Conservation (phyloP, 2,329 filamentous ascomycete genomes). For the Aspergillus thermomutatus region DNA sequence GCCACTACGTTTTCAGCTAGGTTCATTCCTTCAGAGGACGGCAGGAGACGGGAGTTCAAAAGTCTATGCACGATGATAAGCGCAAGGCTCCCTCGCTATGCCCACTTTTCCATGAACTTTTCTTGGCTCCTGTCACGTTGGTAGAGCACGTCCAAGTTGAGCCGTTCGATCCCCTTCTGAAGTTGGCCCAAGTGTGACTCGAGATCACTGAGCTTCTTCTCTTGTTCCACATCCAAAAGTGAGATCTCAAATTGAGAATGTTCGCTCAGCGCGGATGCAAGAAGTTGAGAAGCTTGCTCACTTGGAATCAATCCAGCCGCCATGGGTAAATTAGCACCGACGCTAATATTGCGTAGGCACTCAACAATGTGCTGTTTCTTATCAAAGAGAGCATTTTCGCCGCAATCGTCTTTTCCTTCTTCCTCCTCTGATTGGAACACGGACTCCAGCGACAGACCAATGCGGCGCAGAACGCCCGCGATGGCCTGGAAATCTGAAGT, state of each 20-base stretch:
- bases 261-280: constrained; percentile 28
- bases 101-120: constrained; percentile 34
- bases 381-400: constrained; percentile 23
- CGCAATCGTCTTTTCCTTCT: constrained; percentile 13
- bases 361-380: constrained; percentile 30
- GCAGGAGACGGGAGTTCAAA: neutral
- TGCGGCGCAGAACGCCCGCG: constrained; percentile 31
- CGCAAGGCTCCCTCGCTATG: constrained; percentile 5
- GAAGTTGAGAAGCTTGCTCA: constrained; percentile 32
- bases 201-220: constrained; percentile 25
- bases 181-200: constrained; percentile 29
- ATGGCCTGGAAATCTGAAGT: constrained; percentile 23
- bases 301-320: constrained; percentile 25
- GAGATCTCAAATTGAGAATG: constrained; percentile 28
- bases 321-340: constrained; percentile 30
- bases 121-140: constrained; percentile 28
- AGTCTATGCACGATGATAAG: neutral
- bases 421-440: constrained; percentile 22
- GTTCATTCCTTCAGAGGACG: neutral
- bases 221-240: constrained; percentile 25
- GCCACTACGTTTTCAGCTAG: neutral
- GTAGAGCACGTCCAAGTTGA: constrained; percentile 32
- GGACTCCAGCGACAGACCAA: constrained; percentile 29
- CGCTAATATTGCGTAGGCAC: constrained; percentile 23
- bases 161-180: constrained; percentile 31